Base-by-base conservation (phyloP, 2,329 filamentous ascomycete species). In the Beauveria varroae region DNA sequence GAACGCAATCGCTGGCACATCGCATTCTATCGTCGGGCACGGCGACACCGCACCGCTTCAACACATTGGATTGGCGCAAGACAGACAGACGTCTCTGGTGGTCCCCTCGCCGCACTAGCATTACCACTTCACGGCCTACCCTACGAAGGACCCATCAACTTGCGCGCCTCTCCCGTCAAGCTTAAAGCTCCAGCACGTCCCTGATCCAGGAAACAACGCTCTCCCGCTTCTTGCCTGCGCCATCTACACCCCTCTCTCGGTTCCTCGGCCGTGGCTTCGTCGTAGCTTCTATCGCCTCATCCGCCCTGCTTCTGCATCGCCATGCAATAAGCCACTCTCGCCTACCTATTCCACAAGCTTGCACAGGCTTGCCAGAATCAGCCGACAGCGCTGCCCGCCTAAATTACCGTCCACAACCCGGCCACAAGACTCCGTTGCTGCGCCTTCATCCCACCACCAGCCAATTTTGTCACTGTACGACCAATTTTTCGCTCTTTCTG, bases 81-180 rank as follows among this genome's bases (percentile, higher is more conserved):
- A 58, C 22, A 58, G 46, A 24, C 56, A 58, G 46, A 24, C 56
- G 22, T 58, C 18, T 51, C 22, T 30, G 26, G 30, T 20, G n/a
- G 16, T 43, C 30, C 30, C 43, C 54, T 49, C 24, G 28, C 43
- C n/a, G 37, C 51, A 54, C 51, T 37, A 51, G 20, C 34, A 43
- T 56, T 56, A 18, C 54, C 26, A 43, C n/a, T 40, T 51, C 49
- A 10, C 49, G 52, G 47, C 34, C 37, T 43, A 47, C 57, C 57
- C 49, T 60, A 41, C 49, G 28, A 53, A 49, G 26, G 57, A 40
- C 49, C 57, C 57, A 53, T 60, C 49, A 22, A 51, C 47, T 52
- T 59, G 9, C 47, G 57, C 57, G 47, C 26, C 49, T 60, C 47
- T 60, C 57, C 57, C 57, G 50, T 28, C 47, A 60, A 54, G 57